These are phyloP conservation scores for Chalciporus sp. DNA, from an alignment of 1,284 basidiomycete species.

Conservation along the genomic window DNA sequence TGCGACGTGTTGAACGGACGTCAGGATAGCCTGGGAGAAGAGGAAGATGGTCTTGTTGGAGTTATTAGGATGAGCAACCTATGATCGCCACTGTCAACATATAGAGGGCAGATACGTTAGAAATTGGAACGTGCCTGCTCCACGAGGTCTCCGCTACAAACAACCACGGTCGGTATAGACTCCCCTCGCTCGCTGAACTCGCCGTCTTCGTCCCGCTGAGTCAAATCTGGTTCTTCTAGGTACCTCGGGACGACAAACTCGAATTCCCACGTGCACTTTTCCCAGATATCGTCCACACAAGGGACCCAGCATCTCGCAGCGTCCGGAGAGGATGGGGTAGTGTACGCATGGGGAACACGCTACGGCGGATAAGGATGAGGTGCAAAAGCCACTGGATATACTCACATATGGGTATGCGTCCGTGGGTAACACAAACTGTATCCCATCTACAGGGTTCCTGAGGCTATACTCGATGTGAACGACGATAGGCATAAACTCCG, in stretches of 20 bases:
- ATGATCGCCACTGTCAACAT: conserved; percentile 21
- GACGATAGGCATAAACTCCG: conserved; percentile 78
- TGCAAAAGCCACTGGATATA: conserved; percentile 20
- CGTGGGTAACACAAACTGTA: conserved; percentile 83
- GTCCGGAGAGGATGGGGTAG: conserved; percentile 86
- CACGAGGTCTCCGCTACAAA: conserved; percentile 92
- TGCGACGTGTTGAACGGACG: conserved; percentile 93
- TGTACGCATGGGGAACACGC: conserved; percentile 93
- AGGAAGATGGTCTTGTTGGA: conserved; percentile 95
- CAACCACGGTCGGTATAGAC: conserved; percentile 78
- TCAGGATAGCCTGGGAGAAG: conserved; percentile 86
- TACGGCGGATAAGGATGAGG: conserved; percentile 38
- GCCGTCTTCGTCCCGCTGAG: conserved; percentile 51
- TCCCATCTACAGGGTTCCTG: conserved; percentile 80
- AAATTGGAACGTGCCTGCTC: conserved; percentile 70
- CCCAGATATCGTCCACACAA: conserved; percentile 94
- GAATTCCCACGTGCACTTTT: conserved; percentile 98
- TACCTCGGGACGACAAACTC: conserved; percentile 93
- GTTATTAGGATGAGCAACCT: conserved; percentile 94
- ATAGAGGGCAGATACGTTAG: conserved; percentile 5
- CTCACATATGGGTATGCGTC: conserved; percentile 85
- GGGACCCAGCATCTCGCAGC: conserved; percentile 97
- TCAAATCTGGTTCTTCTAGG: conserved; percentile 65
- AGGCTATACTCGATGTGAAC: conserved; percentile 82
- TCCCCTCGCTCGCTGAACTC: conserved; percentile 55